A percentile compares a stretch with the other conserved stretches of the same genome.
phyloP scores from a whole-genome alignment of 1,139 yeast genomes.

The Candida sanyaensis region DNA sequence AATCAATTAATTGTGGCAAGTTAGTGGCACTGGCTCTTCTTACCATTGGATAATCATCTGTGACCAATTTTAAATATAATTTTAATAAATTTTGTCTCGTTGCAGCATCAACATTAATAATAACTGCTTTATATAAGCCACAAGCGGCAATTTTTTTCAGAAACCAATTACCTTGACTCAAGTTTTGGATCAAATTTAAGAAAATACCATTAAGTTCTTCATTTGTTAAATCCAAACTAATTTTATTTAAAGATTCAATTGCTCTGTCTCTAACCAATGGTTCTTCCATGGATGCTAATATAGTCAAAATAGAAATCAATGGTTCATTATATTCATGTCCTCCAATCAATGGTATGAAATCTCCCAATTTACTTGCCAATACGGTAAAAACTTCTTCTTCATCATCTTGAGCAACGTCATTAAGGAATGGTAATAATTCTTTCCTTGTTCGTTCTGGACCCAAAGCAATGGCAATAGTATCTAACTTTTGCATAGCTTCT shows the following conservation, averaged over 20 bases:
- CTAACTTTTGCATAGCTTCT: slow-evolving; percentile 91
- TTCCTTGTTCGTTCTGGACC: slow-evolving; percentile 92
- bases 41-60: slow-evolving; percentile 98
- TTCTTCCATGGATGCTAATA: slow-evolving; percentile 91
- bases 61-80: slow-evolving; percentile 68
- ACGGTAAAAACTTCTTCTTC: slow-evolving; percentile 98
- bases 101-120: slow-evolving; percentile 58
- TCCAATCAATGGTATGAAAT: slow-evolving; percentile 83
- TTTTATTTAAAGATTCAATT: slow-evolving; percentile 75
- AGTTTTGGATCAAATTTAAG: slow-evolving; percentile 72
- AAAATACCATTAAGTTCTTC: slow-evolving; percentile 69
- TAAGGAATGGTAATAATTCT: slow-evolving; percentile 86
- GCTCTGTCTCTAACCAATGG: slow-evolving; percentile 98
- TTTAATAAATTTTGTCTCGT: slow-evolving; percentile 63
- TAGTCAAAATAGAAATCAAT: slow-evolving; percentile 82
- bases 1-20: slow-evolving; percentile 70
- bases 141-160: slow-evolving; percentile 90
- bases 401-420: slow-evolving; percentile 92
- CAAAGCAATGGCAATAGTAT: slow-evolving; percentile 91
- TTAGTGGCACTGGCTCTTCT: slow-evolving; percentile 91
- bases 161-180: slow-evolving; percentile 93
- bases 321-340: slow-evolving; percentile 79
- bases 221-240: slow-evolving; percentile 64
- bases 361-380: slow-evolving; percentile 86
- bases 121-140: slow-evolving; percentile 77